Base-by-base conservation (phyloP, 2,329 filamentous ascomycete species). In the Aureobasidium sp. region DNA sequence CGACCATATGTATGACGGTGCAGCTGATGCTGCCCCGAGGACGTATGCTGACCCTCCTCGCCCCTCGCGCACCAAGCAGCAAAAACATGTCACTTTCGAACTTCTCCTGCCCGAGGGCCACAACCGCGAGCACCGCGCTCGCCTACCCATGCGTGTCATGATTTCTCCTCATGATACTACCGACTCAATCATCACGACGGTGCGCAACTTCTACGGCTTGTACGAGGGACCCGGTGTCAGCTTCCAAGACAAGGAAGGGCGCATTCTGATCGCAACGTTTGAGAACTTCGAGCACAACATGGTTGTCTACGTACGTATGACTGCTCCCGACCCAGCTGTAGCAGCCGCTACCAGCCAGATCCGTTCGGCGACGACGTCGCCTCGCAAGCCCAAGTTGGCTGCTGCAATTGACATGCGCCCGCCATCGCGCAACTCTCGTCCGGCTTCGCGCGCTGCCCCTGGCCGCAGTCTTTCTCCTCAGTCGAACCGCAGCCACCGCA, bases 171-270 rank as follows among this genome's bases (percentile, higher is more conserved):
- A 97, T 74, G 94, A 99, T 78, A 92, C 90, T 57, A 97, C 93
- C 23, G 93, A 97, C 72, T 96, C 92, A 37, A 99, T 99, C 76
- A 90, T 97, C 65, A 94, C 91, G 15, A 97, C 94, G 1, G 93
- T 97, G 70, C 97, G 96, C 82, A 97, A 96, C 79, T 97, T 97
- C 78, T 97, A 96, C 72, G 94, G 94, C 63, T 82, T 99, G 66
- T 96, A 96, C 73, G 89, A 93, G 65, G 86, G 75, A 51, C 67
- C 87, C 71, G 92, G 94, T 66, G 88, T 99, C 70, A 95, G 90
- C 76, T 97, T 99, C 70, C 93, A 97, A 76, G 93, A 97, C 74
- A 84, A 89, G 65, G 80, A 88, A 68, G 90, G 90, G 69, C 93
- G 89, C 69, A 95, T 89, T 63, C 84, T 99, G 70, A 97, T 99